Evolutionary conservation across 768 basidiomycete genomes (phyloP), one percentile per base, ranked within the genome.

Genomic region (Stropharia rugosoannulata): DNA sequence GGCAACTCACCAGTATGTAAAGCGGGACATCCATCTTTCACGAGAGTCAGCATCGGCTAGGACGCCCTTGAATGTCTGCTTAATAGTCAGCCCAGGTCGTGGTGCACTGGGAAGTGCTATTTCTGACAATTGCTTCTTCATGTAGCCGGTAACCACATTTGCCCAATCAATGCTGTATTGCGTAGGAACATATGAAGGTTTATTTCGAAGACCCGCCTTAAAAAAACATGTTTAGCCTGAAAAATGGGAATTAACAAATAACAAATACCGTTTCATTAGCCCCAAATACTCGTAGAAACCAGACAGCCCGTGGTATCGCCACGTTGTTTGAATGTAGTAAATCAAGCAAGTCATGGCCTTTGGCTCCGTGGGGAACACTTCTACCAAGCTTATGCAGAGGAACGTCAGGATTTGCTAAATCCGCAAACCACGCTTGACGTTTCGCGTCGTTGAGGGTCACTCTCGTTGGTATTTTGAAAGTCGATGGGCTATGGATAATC

Each of bases 101-200:
- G 89, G 88, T 25, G 90, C 85, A 64, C 84, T 90, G 2, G 93
- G 92, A 25, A 94, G 75, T 10, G 83, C 83, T 53, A 94, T 93
- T 25, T 92, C 89, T 5, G 76, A 75, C 9, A 95, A 74, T 62
- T 90, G 90, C 63, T 93, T 93, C 74, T 89, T 91, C 71, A 94
- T 74, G 64, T 93, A 90, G 49, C 84, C 78, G 0, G 89, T 91
- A 32, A 94, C 81, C 7, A 90, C 80, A 62, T 84, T 88, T 2
- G 93, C 86, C 90, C 91, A 93, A 55, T 94, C 91, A 13, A 89
- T 70, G 59, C 90, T 92, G 65, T 94, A 93, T 62, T 89, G 90
- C 5, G 80, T 86, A 1, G 90, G 89, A 61, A 90, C 86, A 68
- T 90, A 92, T n/a, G 80, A 69, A 3, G 89, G 87, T 64, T 89